Base-by-base conservation (phyloP, 2,329 filamentous ascomycete genomes). In the Pleurostoma richardsiae region DNA sequence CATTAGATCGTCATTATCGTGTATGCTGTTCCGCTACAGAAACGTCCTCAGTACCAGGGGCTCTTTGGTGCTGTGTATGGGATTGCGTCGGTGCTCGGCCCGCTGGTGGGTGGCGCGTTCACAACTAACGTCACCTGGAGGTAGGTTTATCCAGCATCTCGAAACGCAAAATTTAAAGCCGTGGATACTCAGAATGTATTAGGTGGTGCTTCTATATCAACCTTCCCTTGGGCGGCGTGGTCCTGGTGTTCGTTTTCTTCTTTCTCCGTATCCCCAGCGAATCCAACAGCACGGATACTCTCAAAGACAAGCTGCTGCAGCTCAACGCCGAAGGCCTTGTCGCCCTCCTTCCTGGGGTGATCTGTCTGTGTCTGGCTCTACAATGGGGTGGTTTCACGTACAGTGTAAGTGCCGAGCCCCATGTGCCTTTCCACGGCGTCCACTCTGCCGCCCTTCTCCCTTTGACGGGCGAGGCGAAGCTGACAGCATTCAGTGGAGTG, bases 51-150 rank as follows among this genome's bases (percentile, higher is more conserved):
- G 31, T 64, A 58, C 49, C 62, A 67, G 46, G 64, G 66, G 31
- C 48, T 66, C 33, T 60, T 63, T 41, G 64, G 64, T 11, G 65
- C 60, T 42, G 54, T 66, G 8, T 68, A 66, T n/a, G 65, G 61
- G 27, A 49, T 69, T 10, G 62, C 62, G 4, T 63, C 62, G 2
- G 59, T 67, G 27, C 46, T 67, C 5, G 65, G 65, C 0, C 66
- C 67, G 6, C 57, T 68, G 5, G 54, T 70, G 1, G 67, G 67
- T 11, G 66, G 67, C 27, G 65, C 61, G 2, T 67, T 69, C 48
- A 68, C 66, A 1, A 59, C 59, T 3, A 58, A 58, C 3, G 63
- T 66, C 10, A 62, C 60, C 4, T 69, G 65, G 66, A 55, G 65
- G 11, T 69, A 65, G 60, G 48, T 26, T 49, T 6, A 8, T 42